Conservation (phyloP, 2,329 filamentous ascomycete species). For the Cytospora chrysosperma region DNA sequence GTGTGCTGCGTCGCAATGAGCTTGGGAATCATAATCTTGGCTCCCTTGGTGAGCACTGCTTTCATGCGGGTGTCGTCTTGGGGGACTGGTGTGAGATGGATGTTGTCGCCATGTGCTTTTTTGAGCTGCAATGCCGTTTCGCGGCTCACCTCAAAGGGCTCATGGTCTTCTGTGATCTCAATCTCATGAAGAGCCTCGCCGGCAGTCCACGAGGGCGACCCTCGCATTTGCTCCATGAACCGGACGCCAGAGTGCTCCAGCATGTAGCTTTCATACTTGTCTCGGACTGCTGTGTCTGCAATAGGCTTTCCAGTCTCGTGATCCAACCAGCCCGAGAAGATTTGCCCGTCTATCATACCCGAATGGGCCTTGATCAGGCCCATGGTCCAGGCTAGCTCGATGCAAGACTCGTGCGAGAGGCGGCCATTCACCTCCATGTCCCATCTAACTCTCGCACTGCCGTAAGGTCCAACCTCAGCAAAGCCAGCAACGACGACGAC, state of each 20-base stretch:
- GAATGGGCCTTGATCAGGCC: constrained; percentile 67
- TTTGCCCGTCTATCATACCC: constrained; percentile 39
- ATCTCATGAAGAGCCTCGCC: too few species aligned
- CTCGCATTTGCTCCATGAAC: too few species aligned
- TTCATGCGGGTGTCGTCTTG: too few species aligned
- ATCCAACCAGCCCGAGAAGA: constrained; percentile 59
- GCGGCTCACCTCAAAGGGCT: too few species aligned
- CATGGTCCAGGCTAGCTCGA: constrained; percentile 75
- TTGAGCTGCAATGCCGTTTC: too few species aligned
- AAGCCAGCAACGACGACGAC: constrained; percentile 41
- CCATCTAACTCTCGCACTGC: constrained; percentile 70
- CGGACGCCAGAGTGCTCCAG: constrained; percentile 35
- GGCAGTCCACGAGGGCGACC: too few species aligned
- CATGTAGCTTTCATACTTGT: constrained; percentile 35
- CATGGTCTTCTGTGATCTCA: too few species aligned
- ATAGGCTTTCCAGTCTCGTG: constrained; percentile 30
- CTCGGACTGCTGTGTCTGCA: constrained; percentile 31
- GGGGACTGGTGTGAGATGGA: too few species aligned
- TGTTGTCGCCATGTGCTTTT: too few species aligned
- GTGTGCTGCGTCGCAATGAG: constrained; percentile 29
- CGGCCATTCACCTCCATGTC: constrained; percentile 69
- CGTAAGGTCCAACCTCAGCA: constrained; percentile 55
- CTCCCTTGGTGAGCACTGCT: constrained; percentile 32
- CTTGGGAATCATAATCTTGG: constrained; percentile 35
- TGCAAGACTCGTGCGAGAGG: constrained; percentile 67